These are phyloP conservation scores for Dentiscutata heterogama DNA, from an alignment of 371 early-diverging fungal species.

Conservation along the genomic window DNA sequence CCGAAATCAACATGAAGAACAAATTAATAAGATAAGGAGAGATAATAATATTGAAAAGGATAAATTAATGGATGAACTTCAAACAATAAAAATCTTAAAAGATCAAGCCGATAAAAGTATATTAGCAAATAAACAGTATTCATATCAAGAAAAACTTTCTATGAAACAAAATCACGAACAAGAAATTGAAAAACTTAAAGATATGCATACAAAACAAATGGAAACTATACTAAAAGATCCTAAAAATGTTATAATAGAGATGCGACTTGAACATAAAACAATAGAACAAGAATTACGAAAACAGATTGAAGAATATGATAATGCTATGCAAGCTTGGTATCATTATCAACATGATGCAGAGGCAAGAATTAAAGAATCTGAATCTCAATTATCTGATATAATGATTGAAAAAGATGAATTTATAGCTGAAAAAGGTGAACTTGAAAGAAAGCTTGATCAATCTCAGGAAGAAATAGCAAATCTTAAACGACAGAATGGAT, in stretches of 20 bases:
- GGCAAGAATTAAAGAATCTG: not conserved
- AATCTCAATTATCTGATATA: not conserved
- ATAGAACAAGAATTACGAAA: not conserved
- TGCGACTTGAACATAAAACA: not conserved
- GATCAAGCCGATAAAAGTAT: not conserved
- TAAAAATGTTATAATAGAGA: not conserved
- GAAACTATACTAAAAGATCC: not conserved
- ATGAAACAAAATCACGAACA: not conserved
- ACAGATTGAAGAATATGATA: not conserved
- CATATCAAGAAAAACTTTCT: not conserved
- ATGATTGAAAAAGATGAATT: not conserved
- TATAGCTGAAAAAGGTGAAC: not conserved
- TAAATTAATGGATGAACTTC: not conserved
- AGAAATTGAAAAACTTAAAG: not conserved
- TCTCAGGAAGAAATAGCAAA: not conserved
- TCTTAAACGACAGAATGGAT: not conserved
- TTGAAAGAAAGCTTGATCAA: not conserved
- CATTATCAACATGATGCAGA: not conserved
- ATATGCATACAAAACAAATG: not conserved
- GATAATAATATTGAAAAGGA: not conserved
- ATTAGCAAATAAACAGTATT: not conserved
- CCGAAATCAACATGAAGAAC: not conserved
- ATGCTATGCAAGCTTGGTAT: not conserved
- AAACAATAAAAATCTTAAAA: constrained; percentile 2
- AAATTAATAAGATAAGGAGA: not conserved